Base-by-base conservation (phyloP, 163 green algal species). In the Smithsoniella earleae region DNA sequence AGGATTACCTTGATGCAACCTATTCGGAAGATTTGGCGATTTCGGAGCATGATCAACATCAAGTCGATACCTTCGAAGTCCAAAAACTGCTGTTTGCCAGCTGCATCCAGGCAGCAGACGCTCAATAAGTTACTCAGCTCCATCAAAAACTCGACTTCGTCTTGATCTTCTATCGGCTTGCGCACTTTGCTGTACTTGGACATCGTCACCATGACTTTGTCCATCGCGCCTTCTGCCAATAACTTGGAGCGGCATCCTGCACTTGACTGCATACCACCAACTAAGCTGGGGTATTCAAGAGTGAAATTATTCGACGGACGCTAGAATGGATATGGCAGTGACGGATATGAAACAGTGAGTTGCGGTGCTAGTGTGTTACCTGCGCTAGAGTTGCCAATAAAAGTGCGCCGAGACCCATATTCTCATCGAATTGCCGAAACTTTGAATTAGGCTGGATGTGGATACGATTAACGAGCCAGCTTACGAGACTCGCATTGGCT, bases 11-110 rank as follows among this genome's bases (percentile, higher is more conserved):
- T 69, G 58, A 69, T 33, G 25, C 58, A 69, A 25, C 58, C 58
- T n/a, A 69, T 37, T 34, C 58, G 31, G 58, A 69, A 69, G 3
- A 69, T 43, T 33, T 69, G 58, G 16, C 58, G 58, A 31, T 69
- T 69, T 16, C 90, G 90, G 20, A 98, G 79, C 52, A 97, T 89
- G 22, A 98, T 82, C 43, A 92, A 77, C 91, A 97, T 96, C 62
- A 98, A 86, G 86, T 98, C 91, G n/a, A 97, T 62, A 16, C 91
- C 86, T 76, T 89, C 80, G 10, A 66, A 43, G 34, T 82, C 72
- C 2, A 31, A 31, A 13, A 69, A 69, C 27, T 69, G 58, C 58
- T 69, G 58, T 33, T 69, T 69, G 30, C 58, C 58, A 38, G 58
- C 18, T 43, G 58, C 58, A 5, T 69, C 58, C 27, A 69, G 38